Evolutionary conservation across 768 basidiomycete genomes (phyloP).

Genomic region (Termitomyces sp.): DNA sequence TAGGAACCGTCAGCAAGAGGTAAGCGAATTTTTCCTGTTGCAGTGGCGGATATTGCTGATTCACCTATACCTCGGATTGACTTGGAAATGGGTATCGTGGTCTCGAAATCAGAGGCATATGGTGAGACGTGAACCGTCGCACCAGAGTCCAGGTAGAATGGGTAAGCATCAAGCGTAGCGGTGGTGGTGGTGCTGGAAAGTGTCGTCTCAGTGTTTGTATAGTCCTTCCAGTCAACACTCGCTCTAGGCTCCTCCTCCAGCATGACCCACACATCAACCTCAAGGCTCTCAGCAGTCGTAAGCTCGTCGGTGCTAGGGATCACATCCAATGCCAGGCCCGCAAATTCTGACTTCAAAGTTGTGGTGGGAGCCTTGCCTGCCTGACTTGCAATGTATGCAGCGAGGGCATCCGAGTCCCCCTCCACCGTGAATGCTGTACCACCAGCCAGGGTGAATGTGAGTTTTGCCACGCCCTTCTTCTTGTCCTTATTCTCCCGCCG

Average conservation of each 20-base stretch:
- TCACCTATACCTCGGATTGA: too few relatives aligned
- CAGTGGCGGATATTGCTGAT: too few relatives aligned
- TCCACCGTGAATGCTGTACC: not conserved
- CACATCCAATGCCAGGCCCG: not conserved
- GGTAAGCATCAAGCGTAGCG: too few relatives aligned
- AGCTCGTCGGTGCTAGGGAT: too few relatives aligned
- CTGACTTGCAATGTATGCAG: not conserved
- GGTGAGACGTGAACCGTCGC: too few relatives aligned
- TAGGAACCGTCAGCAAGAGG: too few relatives aligned
- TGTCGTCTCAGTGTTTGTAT: not conserved
- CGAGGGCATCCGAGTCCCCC: not conserved
- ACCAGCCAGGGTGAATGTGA: not conserved
- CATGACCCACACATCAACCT: not conserved
- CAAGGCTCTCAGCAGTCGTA: not conserved
- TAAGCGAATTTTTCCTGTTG: too few relatives aligned
- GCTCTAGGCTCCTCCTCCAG: not conserved
- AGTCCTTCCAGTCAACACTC: not conserved
- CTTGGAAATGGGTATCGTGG: too few relatives aligned
- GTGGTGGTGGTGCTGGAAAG: too few relatives aligned
- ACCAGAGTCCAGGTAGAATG: too few relatives aligned
- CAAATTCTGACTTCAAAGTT: not conserved
- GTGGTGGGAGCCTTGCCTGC: not conserved
- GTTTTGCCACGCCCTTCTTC: not conserved
- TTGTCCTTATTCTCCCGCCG: not conserved
- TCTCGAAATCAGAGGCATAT: too few relatives aligned